Evolutionary conservation across 163 green algal genomes (phyloP).

Genomic region (Dunaliella salina): DNA sequence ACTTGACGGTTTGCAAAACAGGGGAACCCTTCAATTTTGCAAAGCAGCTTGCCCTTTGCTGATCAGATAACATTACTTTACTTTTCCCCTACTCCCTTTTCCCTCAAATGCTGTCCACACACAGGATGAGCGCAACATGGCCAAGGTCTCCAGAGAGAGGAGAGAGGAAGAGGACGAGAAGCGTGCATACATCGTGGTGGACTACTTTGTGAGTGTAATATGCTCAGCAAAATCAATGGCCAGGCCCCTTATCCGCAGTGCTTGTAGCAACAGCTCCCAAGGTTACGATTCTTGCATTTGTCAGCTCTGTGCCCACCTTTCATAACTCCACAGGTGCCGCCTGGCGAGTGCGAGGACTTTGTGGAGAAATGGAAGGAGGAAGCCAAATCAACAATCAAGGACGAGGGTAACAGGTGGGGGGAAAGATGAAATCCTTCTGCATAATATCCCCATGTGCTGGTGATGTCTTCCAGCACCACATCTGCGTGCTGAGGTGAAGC

Average conservation of each 20-base stretch:
- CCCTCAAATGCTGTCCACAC: no score
- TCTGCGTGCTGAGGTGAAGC: background rate
- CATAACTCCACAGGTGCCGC: background rate
- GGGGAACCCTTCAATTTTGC: background rate
- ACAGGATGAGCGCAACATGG: no score
- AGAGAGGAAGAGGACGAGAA: background rate
- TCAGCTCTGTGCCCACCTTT: background rate
- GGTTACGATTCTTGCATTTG: background rate
- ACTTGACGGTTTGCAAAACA: background rate
- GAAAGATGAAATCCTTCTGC: no score
- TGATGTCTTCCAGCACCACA: no score
- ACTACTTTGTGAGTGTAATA: background rate
- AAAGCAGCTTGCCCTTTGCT: background rate
- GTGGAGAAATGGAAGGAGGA: background rate
- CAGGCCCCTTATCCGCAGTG: background rate
- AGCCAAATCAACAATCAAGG: background rate
- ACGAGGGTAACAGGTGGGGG: background rate
- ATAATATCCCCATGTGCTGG: no score
- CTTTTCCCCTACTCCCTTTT: background rate
- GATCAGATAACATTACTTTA: background rate
- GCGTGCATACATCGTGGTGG: background rate
- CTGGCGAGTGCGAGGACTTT: background rate
- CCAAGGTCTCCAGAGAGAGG: background rate
- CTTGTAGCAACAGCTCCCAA: background rate
- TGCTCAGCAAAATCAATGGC: no score